phyloP scores from a whole-genome alignment of 2,329 filamentous ascomycete genomes.

The Cladosporium sp. region DNA sequence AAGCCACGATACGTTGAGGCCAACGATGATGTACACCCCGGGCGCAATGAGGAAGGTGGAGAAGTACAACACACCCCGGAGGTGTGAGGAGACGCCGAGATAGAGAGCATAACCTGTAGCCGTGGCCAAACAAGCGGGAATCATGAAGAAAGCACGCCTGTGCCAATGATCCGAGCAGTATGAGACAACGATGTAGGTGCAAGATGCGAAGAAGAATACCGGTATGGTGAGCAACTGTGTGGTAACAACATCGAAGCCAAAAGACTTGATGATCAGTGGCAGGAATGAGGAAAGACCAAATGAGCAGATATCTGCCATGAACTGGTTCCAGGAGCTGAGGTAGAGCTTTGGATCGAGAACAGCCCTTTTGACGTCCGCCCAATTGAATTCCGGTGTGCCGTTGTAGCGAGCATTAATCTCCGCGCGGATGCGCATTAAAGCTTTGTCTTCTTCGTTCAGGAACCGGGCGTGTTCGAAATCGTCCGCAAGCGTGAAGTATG shows the following conservation, averaged over 20 bases:
- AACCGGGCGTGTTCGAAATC: conserved; percentile 25
- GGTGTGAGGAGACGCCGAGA: neutral
- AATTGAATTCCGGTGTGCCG: conserved; percentile 18
- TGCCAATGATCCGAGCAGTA: neutral
- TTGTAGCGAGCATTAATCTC: conserved; percentile 17
- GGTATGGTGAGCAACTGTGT: neutral
- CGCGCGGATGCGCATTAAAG: conserved; percentile 15
- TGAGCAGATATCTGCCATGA: conserved; percentile 17
- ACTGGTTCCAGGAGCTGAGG: conserved; percentile 20
- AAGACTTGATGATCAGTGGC: conserved; percentile 56
- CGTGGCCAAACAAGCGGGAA: neutral
- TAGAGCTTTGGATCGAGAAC: conserved; percentile 21
- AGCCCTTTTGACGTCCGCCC: conserved; percentile 19
- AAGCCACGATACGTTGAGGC: neutral
- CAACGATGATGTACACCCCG: neutral
- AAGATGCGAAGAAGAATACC: neutral
- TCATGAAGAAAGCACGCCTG: neutral
- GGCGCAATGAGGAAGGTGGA: neutral
- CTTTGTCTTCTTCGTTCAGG: conserved; percentile 24
- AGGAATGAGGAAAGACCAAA: conserved; percentile 22
- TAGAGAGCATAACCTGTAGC: neutral
- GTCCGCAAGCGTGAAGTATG: conserved; percentile 53
- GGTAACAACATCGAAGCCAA: neutral
- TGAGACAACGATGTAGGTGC: neutral
- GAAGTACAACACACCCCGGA: neutral